Evolutionary conservation across 1,284 basidiomycete genomes (phyloP), one percentile per base, ranked within the genome.

Genomic region (Rhodotorula glutinis): DNA sequence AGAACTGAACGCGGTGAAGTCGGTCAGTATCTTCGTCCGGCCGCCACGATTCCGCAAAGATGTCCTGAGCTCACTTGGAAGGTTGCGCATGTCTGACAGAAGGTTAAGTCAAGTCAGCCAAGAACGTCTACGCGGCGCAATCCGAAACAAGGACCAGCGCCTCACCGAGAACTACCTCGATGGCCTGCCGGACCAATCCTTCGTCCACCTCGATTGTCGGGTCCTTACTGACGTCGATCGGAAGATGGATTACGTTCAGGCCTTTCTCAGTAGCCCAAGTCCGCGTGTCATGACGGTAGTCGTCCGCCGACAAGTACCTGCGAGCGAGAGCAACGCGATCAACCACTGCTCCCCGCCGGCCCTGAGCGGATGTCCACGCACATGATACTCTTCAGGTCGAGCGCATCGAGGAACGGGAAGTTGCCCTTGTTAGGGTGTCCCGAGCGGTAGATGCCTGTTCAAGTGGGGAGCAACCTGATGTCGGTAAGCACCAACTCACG

Each of bases 351-450:
- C n/a, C n/a, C n/a, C n/a, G n/a, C n/a, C n/a, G n/a, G n/a, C n/a
- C n/a, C n/a, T n/a, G n/a, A n/a, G n/a, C n/a, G n/a, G n/a, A n/a
- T n/a, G n/a, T n/a, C n/a, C 53, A 75, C 76, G 65, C 66, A 80
- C 75, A 81, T 76, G 60, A 81, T 78, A 16, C 75, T 76, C 64
- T 73, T 73, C 25, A 81, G 66, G 4, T 74, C 73, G n/a, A 81
- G 72, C 38, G 75, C 60, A 17, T 69, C 69, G 33, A 81, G 75
- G 58, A 79, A 80, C 0, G 77, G 63, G 60, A 78, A 78, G 72
- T 80, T 80, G 70, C 78, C 77, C 60, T 70, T 72, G 64, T 80
- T 79, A 5, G 80, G 80, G 70, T 80, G 79, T 0, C 80, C 80
- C 11, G 75, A 77, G 17, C 73, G 70, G 52, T 67, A 70, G 27